Percentiles rank a stretch among this genome's conserved stretches.
These are phyloP conservation scores for Irpex sp. DNA, from an alignment of 1,284 basidiomycete species.

Conservation along the genomic window DNA sequence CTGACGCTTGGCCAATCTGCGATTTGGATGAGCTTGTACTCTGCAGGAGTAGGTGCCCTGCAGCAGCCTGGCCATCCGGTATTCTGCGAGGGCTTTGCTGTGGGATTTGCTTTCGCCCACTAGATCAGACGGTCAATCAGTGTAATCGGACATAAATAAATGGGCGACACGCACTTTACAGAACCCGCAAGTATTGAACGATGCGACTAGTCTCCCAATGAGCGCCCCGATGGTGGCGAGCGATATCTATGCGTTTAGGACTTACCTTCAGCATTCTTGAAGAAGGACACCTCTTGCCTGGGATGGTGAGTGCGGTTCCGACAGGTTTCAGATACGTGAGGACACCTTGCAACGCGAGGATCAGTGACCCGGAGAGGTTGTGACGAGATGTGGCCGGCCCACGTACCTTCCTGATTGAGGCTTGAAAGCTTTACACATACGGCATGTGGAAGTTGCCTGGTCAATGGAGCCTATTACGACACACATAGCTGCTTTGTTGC, in stretches of 20 bases:
- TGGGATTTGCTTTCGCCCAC: slow-evolving; percentile 65
- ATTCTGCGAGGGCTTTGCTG: slow-evolving; percentile 53
- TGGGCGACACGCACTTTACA: slow-evolving; percentile 60
- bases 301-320: slow-evolving; percentile 69
- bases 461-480: slow-evolving; percentile 64
- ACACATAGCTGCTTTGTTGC: slow-evolving; percentile 52
- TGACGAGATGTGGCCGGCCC: slow-evolving; percentile 13
- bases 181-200: slow-evolving; percentile 80
- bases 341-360: slow-evolving; percentile 47
- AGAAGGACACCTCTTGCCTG: slow-evolving; percentile 66
- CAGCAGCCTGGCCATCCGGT: slow-evolving; percentile 83
- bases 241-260: slow-evolving; percentile 11
- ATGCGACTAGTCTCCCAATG: slow-evolving; percentile 48
- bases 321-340: slow-evolving; percentile 70
- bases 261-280: slow-evolving; percentile 81
- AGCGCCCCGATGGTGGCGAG: slow-evolving; percentile 12
- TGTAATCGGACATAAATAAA: slow-evolving; percentile 22
- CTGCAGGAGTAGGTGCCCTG: slow-evolving; percentile 56
- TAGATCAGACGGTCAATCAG: slow-evolving; percentile 31
- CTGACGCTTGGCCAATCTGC: slow-evolving; percentile 81
- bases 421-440: slow-evolving; percentile 80
- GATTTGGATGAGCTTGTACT: slow-evolving; percentile 57
- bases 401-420: slow-evolving; percentile 36
- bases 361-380: slow-evolving; percentile 15
- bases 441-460: slow-evolving; percentile 61